These are phyloP conservation scores for Lachnellula cervina DNA, from an alignment of 2,329 filamentous ascomycete species.

Conservation along the genomic window DNA sequence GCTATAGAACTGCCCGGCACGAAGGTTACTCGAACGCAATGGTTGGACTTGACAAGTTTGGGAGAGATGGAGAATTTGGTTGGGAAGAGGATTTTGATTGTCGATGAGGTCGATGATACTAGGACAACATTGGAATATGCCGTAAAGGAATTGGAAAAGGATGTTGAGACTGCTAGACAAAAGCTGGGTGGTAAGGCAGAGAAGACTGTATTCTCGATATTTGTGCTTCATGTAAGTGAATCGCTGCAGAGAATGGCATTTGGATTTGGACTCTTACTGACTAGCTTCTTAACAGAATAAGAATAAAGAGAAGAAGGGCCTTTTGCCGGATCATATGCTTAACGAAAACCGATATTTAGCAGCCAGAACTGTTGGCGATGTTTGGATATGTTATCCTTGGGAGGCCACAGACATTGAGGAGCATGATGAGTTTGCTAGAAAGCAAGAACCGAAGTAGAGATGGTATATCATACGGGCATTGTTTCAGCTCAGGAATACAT, in stretches of 20 bases:
- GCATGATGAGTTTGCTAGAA: constrained; percentile 67
- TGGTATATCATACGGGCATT: not conserved
- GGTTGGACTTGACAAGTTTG: constrained; percentile 84
- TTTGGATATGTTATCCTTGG: constrained; percentile 99
- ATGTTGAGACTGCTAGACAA: constrained; percentile 76
- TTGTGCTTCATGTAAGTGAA: constrained; percentile 75
- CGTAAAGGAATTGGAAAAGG: constrained; percentile 88
- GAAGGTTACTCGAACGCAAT: constrained; percentile 96
- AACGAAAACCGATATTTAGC: constrained; percentile 71
- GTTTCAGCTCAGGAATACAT: not conserved
- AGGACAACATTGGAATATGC: constrained; percentile 92
- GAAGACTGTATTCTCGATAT: constrained; percentile 89
- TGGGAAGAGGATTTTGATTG: constrained; percentile 86
- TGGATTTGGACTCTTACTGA: constrained; percentile 7
- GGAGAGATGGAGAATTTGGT: constrained; percentile 82
- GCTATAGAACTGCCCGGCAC: constrained; percentile 70
- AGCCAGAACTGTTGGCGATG: constrained; percentile 82
- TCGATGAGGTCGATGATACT: constrained; percentile 95
- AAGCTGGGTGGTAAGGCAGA: constrained; percentile 64
- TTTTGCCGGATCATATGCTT: constrained; percentile 73
- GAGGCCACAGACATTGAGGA: constrained; percentile 91
- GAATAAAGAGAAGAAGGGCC: constrained; percentile 92
- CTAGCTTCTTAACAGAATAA: constrained; percentile 64
- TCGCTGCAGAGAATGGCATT: not conserved
- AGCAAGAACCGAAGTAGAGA: constrained; percentile 19